Evolutionary conservation across 108 stramenopile species (phyloP).

Genomic region (Cyclotella atomus): DNA sequence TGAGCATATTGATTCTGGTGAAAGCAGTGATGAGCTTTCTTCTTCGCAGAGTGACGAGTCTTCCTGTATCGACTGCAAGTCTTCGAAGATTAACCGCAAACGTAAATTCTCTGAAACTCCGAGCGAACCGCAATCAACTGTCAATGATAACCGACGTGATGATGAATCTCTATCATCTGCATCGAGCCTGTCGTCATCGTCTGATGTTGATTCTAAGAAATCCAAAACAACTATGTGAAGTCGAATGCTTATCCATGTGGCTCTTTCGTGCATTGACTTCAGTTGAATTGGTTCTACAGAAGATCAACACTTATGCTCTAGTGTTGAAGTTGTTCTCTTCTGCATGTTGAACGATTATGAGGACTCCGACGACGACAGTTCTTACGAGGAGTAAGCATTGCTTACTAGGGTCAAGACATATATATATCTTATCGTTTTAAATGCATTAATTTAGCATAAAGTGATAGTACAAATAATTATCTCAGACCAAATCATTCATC

Average conservation of each 20-base stretch:
- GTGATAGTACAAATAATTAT: neutral
- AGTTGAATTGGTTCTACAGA: too few species aligned
- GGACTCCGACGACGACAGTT: neutral
- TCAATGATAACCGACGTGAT: neutral
- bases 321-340: too few species aligned
- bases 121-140: too few species aligned
- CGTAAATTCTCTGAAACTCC: slow-evolving; percentile 12
- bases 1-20: neutral
- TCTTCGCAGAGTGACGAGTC: neutral
- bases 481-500: neutral
- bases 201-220: neutral
- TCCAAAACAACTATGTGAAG: neutral
- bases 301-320: too few species aligned
- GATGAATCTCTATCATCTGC: slow-evolving; percentile 5
- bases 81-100: neutral
- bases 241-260: neutral
- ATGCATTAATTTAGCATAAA: neutral
- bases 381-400: neutral
- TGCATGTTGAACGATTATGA: too few species aligned
- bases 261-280: neutral
- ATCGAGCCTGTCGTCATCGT: neutral
- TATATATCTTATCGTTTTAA: neutral
- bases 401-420: too few species aligned
- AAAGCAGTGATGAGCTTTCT: neutral
- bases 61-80: neutral